Evolutionary conservation across 768 basidiomycete genomes (phyloP).

Genomic region (Rhodotorula taiwanensis): DNA sequence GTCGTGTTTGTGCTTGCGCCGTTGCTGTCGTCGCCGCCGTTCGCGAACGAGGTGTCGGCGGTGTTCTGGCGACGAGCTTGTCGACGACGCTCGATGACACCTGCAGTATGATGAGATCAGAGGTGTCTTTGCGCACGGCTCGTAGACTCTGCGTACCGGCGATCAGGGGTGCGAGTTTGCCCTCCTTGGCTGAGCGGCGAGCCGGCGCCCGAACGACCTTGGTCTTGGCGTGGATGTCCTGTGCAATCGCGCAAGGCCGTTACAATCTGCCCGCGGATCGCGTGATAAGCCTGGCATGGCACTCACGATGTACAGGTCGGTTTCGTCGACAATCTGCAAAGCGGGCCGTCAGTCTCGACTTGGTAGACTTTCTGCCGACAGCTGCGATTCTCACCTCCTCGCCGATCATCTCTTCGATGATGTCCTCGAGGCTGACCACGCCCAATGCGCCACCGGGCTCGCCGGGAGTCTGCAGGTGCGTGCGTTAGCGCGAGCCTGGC

Average conservation of each 20-base stretch:
- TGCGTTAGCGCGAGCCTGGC: too few relatives aligned
- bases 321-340: slow-evolving; percentile 38
- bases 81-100: slow-evolving; percentile 35
- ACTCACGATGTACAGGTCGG: slow-evolving; percentile 31
- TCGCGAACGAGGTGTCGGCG: slow-evolving; percentile 2
- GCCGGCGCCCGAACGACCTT: slow-evolving; percentile 38
- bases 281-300: too few relatives aligned
- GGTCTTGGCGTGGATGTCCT: slow-evolving; percentile 40
- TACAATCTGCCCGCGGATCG: too few relatives aligned
- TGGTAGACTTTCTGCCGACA: too few relatives aligned
- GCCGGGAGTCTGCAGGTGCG: slow-evolving; percentile 55
- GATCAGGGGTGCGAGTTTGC: slow-evolving; percentile 38
- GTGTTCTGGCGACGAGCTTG: slow-evolving; percentile 24
- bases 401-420: slow-evolving; percentile 69
- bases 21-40: background rate
- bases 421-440: slow-evolving; percentile 63
- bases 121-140: too few relatives aligned
- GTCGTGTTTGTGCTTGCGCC: background rate
- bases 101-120: background rate
- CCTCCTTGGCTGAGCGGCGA: slow-evolving; percentile 19
- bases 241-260: too few relatives aligned
- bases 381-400: slow-evolving; percentile 60
- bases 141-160: slow-evolving; percentile 33
- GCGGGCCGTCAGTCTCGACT: background rate
- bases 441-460: slow-evolving; percentile 75